Conservation (phyloP, 176 grass and related monocot species). For the Ananas comosus region DNA sequence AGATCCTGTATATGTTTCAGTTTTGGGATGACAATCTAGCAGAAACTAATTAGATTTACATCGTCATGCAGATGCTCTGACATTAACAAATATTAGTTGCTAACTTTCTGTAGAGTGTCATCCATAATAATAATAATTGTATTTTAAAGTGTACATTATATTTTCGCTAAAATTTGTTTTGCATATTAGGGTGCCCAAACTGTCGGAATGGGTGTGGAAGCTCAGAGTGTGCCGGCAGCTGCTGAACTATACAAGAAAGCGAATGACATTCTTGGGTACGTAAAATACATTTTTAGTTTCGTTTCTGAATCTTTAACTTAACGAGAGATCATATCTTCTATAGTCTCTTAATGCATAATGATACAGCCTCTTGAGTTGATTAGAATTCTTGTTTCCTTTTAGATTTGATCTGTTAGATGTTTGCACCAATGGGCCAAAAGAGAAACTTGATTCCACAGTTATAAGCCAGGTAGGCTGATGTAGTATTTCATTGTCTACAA, state of each 20-base stretch:
- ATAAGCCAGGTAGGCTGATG: slow-evolving; percentile 69
- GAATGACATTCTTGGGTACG: slow-evolving; percentile 86
- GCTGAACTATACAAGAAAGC: slow-evolving; percentile 71
- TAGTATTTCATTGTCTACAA: neutral
- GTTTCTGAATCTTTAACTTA: neutral
- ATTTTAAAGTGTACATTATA: neutral
- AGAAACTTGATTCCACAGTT: slow-evolving; percentile 87
- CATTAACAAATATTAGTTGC: neutral
- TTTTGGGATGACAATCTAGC: neutral
- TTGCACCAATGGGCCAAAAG: slow-evolving; percentile 90
- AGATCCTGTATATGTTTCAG: neutral
- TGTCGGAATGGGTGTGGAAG: slow-evolving; percentile 85
- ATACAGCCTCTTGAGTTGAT: neutral
- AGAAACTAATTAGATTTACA: neutral
- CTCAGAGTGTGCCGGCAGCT: slow-evolving; percentile 57
- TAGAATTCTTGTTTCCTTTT: neutral
- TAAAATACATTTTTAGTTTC: neutral
- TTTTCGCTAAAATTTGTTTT: slow-evolving; percentile 5
- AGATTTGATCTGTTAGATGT: slow-evolving; percentile 87
- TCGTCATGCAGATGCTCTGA: neutral
- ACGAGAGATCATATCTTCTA: too few species aligned
- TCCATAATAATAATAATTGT: neutral
- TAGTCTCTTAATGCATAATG: neutral
- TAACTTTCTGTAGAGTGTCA: neutral
- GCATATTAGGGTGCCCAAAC: slow-evolving; percentile 77